Evolutionary conservation across 257 asterid species (phyloP).

Genomic region (Gardenia jasminoides): DNA sequence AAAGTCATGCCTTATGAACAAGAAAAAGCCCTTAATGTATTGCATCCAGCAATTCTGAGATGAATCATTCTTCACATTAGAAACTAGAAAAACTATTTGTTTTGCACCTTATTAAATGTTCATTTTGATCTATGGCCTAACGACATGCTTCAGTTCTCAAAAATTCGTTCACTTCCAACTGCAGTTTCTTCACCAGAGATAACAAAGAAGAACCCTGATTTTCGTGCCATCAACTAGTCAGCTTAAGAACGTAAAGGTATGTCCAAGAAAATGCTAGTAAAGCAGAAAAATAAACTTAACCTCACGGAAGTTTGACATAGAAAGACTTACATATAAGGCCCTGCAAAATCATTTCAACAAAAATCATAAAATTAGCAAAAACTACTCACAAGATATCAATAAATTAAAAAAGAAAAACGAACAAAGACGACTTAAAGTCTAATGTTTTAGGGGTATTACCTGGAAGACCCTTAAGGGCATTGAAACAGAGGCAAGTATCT

Average conservation of each 20-base stretch:
- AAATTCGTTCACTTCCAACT: background rate
- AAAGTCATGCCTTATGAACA: background rate
- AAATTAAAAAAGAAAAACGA: background rate
- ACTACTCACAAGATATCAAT: background rate
- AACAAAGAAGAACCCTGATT: background rate
- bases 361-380: conserved; percentile 20
- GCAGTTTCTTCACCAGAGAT: background rate
- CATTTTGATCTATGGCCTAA: background rate
- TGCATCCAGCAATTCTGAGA: background rate
- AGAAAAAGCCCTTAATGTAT: background rate
- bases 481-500: conserved; percentile 97
- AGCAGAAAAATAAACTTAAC: conserved; percentile 24
- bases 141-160: background rate
- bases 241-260: background rate
- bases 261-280: background rate
- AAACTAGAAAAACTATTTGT: too few species aligned
- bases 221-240: background rate
- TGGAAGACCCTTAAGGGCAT: conserved; percentile 90
- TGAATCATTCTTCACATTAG: background rate
- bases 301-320: conserved; percentile 20
- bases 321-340: conserved; percentile 92
- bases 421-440: background rate
- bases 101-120: too few species aligned
- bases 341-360: conserved; percentile 43
- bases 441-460: conserved; percentile 35